Evolutionary conservation across 176 grass and related monocot species (phyloP).

Genomic region (Secale cereale): DNA sequence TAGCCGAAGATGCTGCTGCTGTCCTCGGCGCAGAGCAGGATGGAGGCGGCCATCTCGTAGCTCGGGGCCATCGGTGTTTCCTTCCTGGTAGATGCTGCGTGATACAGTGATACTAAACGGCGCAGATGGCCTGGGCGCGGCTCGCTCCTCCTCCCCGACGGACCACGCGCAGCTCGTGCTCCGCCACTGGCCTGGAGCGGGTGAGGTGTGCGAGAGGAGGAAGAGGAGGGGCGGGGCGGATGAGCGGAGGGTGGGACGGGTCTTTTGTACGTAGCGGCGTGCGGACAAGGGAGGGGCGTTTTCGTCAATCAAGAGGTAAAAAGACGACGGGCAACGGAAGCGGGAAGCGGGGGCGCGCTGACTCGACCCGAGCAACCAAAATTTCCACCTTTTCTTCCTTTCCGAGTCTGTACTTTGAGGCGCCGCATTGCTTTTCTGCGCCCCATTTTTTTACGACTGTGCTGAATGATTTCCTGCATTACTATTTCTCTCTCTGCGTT

Average conservation of each 20-base stretch:
- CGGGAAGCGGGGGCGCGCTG: conserved; percentile 35
- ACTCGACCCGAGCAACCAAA: conserved; percentile 16
- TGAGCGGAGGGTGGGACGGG: background rate
- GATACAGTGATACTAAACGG: background rate
- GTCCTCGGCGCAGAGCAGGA: conserved; percentile 94
- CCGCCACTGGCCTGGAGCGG: background rate
- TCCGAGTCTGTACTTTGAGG: conserved; percentile 34
- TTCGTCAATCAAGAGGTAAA: conserved; percentile 7
- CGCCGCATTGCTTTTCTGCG: background rate
- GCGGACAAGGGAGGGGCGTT: conserved; percentile 21
- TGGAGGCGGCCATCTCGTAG: conserved; percentile 75
- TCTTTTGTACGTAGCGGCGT: conserved; percentile 25
- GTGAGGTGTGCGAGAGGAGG: conserved; percentile 13
- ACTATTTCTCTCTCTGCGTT: background rate
- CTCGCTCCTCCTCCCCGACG: background rate
- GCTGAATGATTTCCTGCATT: background rate
- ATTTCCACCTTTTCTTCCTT: conserved; percentile 1
- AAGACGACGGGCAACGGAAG: background rate
- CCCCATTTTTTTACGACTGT: background rate
- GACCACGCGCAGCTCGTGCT: conserved; percentile 19
- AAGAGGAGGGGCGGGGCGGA: conserved; percentile 12
- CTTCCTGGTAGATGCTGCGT: background rate
- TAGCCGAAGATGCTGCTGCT: conserved; percentile 68
- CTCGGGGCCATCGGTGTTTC: conserved; percentile 43
- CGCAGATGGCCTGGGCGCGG: background rate